Conservation (phyloP, 495 filamentous ascomycete species). For the Letharia columbiana region DNA sequence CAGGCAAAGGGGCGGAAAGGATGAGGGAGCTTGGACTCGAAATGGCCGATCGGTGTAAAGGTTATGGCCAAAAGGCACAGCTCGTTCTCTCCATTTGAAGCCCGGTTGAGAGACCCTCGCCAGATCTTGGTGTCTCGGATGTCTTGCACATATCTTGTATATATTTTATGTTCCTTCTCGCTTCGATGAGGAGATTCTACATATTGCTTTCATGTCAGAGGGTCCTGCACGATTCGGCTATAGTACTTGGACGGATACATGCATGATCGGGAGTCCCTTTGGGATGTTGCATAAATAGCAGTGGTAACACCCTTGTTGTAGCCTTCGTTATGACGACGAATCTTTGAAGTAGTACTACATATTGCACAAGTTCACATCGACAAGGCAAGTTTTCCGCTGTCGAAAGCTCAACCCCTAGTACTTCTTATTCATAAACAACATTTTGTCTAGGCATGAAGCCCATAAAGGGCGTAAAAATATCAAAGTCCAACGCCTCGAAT, state of each 20-base stretch:
- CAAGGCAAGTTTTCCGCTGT: no score
- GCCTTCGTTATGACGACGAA: background rate
- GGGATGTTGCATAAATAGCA: background rate
- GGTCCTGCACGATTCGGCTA: background rate
- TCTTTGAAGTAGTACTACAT: background rate
- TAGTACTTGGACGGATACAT: slow-evolving; percentile 2
- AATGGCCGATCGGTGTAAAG: slow-evolving; percentile 65
- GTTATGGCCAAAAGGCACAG: slow-evolving; percentile 52
- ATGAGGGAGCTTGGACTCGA: slow-evolving; percentile 91
- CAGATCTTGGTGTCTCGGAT: background rate
- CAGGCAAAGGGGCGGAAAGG: slow-evolving; percentile 81
- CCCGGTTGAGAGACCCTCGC: background rate
- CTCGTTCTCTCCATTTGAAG: slow-evolving; percentile 74
- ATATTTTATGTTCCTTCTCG: slow-evolving; percentile 4
- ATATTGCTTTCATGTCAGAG: slow-evolving; percentile 7
- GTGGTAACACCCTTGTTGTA: background rate
- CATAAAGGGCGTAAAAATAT: no score
- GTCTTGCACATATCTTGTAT: slow-evolving; percentile 11
- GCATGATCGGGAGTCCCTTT: background rate
- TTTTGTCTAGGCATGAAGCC: no score
- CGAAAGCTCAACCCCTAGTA: no score
- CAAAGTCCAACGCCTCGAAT: no score
- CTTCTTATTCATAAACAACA: no score
- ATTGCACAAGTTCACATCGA: no score
- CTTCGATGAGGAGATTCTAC: slow-evolving; percentile 1